Conservation (phyloP, 768 basidiomycete species). For the Leccinum fibrillosum region DNA sequence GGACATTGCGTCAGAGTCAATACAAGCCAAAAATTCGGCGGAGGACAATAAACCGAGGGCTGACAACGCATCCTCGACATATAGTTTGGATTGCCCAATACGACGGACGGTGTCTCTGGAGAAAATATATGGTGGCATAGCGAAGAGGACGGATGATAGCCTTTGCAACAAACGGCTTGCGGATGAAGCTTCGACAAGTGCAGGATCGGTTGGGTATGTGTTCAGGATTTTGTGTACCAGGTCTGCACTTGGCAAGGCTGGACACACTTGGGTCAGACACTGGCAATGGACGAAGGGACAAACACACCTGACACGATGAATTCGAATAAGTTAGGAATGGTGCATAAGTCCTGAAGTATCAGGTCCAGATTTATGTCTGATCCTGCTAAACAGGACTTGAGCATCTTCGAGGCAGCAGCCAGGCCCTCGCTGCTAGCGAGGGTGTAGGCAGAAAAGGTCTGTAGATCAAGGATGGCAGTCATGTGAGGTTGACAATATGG, state of each 20-base stretch:
- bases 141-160: slow-evolving; percentile 26
- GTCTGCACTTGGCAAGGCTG: slow-evolving; percentile 13
- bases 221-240: slow-evolving; percentile 32
- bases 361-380: slow-evolving; percentile 18
- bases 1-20: neutral
- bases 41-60: slow-evolving; percentile 18
- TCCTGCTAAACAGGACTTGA: slow-evolving; percentile 27
- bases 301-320: slow-evolving; percentile 28
- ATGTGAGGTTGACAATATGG: neutral
- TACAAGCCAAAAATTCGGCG: slow-evolving; percentile 4
- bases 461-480: slow-evolving; percentile 9
- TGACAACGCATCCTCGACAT: slow-evolving; percentile 22
- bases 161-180: slow-evolving; percentile 21
- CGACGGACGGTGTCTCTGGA: slow-evolving; percentile 6
- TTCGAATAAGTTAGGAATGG: slow-evolving; percentile 24
- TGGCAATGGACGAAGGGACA: neutral
- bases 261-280: neutral
- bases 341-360: slow-evolving; percentile 28
- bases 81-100: slow-evolving; percentile 20
- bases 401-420: slow-evolving; percentile 7
- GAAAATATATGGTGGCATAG: slow-evolving; percentile 20
- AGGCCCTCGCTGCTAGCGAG: slow-evolving; percentile 20
- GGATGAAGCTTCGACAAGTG: slow-evolving; percentile 20
- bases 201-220: slow-evolving; percentile 30
- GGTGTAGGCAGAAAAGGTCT: slow-evolving; percentile 15